These are phyloP conservation scores for Vigna mungo DNA, from an alignment of 306 rosid species.

Conservation along the genomic window DNA sequence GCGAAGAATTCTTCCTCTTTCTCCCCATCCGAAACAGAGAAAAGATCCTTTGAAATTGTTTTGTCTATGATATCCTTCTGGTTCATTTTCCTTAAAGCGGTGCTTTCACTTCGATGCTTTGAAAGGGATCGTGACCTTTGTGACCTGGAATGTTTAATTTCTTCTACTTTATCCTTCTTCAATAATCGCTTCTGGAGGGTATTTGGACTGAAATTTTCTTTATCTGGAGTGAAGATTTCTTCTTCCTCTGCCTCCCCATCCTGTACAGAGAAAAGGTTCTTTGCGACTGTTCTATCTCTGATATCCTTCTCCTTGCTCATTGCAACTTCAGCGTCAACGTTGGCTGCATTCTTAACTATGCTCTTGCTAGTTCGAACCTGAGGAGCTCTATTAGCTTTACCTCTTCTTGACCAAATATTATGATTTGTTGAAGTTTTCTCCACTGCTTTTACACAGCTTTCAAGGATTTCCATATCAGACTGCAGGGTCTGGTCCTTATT, in stretches of 20 bases:
- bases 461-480: slow-evolving; percentile 46
- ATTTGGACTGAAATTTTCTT: slow-evolving; percentile 75
- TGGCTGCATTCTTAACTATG: slow-evolving; percentile 20
- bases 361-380: slow-evolving; percentile 52
- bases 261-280: slow-evolving; percentile 40
- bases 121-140: slow-evolving; percentile 38
- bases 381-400: slow-evolving; percentile 63
- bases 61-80: slow-evolving; percentile 33
- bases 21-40: slow-evolving; percentile 51
- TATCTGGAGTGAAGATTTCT: slow-evolving; percentile 67
- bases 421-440: slow-evolving; percentile 40
- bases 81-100: slow-evolving; percentile 50
- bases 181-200: slow-evolving; percentile 50
- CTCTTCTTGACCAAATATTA: slow-evolving; percentile 80
- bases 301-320: slow-evolving; percentile 36
- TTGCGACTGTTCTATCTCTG: slow-evolving; percentile 27
- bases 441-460: slow-evolving; percentile 39
- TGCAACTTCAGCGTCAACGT: slow-evolving; percentile 28
- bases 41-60: slow-evolving; percentile 35
- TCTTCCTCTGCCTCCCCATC: slow-evolving; percentile 47
- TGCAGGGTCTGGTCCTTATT: slow-evolving; percentile 41
- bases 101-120: slow-evolving; percentile 43
- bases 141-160: slow-evolving; percentile 46
- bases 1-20: slow-evolving; percentile 56
- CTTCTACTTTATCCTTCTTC: slow-evolving; percentile 54